Evolutionary conservation across 352 stramenopile species (phyloP), one percentile per base, ranked within the genome.

Genomic region (Blastocystis sp.): DNA sequence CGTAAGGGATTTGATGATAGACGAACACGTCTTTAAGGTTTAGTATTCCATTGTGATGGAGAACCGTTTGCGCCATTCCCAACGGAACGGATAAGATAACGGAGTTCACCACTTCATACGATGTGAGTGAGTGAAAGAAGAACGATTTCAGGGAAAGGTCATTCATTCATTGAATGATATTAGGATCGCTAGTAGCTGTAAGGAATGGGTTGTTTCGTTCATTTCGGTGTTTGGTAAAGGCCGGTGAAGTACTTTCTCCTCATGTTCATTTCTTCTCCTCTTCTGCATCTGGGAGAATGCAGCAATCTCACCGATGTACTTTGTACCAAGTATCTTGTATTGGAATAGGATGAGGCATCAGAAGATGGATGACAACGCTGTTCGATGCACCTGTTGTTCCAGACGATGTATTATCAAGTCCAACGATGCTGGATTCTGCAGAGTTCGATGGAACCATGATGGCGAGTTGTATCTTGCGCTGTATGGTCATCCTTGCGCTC

Each of bases 401-500:
- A 57, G 32, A 56, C 9, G 63, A 51, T 75, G 63, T 51, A 75
- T 14, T 11, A 75, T 75, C 27, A n/a, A 27, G 29, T 16, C 34
- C 21, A 16, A 56, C 0, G 8, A 56, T 57, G 18, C 38, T 75
- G 63, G 63, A 14, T 57, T 46, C 24, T 75, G 63, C 42, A 34
- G 63, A 34, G 24, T 75, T 53, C 63, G 63, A 34, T 75, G 16
- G 9, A 75, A 75, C 42, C 18, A 75, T 51, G 34, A 51, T 1
- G 63, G 63, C 8, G 42, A 75, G n/a, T 27, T 75, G n/a, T 75
- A 53, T 51, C 2, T 75, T 16, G 21, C 9, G 14, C 18, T 75
- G 9, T 75, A 75, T 75, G 63, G 63, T 34, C 42, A 75, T 51
- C 63, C 63, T 14, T 75, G 63, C 46, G 63, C 63, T 54, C 4